These are phyloP conservation scores for Pseudozyma sp. DNA, from an alignment of 1,284 basidiomycete species.

Conservation along the genomic window DNA sequence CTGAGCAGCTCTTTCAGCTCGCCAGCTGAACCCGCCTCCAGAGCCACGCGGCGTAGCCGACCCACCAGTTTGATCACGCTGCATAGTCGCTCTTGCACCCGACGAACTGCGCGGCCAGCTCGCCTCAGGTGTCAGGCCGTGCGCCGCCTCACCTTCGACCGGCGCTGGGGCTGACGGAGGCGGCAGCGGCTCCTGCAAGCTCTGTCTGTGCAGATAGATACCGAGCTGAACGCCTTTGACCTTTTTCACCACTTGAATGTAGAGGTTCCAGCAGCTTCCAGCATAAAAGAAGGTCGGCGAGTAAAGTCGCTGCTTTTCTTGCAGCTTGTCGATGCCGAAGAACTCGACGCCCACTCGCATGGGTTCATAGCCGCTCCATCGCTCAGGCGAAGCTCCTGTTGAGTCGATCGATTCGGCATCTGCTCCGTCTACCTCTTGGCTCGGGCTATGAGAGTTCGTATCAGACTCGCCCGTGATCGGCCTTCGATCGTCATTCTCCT, in stretches of 20 bases:
- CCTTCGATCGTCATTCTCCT: slow-evolving; percentile 17
- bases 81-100: slow-evolving; percentile 2
- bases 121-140: neutral
- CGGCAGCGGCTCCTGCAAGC: slow-evolving; percentile 74
- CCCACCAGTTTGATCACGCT: slow-evolving; percentile 10
- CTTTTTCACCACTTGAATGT: slow-evolving; percentile 84
- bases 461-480: slow-evolving; percentile 15
- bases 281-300: slow-evolving; percentile 72
- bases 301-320: slow-evolving; percentile 79
- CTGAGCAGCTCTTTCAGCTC: slow-evolving; percentile 8
- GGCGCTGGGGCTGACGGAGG: slow-evolving; percentile 70
- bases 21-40: neutral
- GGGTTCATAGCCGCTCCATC: slow-evolving; percentile 60
- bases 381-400: slow-evolving; percentile 24
- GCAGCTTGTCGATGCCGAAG: slow-evolving; percentile 82
- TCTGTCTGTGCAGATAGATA: slow-evolving; percentile 89
- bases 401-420: slow-evolving; percentile 30
- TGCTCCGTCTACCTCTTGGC: slow-evolving; percentile 31
- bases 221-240: slow-evolving; percentile 82
- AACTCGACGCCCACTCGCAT: slow-evolving; percentile 82
- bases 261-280: slow-evolving; percentile 83
- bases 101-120: slow-evolving; percentile 3
- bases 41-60: slow-evolving; percentile 13
- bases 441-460: slow-evolving; percentile 18
- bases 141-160: slow-evolving; percentile 8